These are phyloP conservation scores for Acanthamoeba triangularis DNA, from an alignment of 208 protist species.

Conservation along the genomic window DNA sequence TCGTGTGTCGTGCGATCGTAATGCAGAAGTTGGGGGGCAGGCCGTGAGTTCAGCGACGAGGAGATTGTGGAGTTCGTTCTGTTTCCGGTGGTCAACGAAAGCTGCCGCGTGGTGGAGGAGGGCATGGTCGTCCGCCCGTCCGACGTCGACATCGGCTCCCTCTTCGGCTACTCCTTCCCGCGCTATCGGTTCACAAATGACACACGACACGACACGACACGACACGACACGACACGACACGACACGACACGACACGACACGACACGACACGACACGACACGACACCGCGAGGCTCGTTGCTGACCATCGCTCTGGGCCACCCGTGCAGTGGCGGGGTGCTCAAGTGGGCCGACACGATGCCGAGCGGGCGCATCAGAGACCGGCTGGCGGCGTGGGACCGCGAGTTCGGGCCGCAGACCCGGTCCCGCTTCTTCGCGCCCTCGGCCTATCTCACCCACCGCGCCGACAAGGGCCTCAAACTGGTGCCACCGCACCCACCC, in stretches of 20 bases:
- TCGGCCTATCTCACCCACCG: neutral
- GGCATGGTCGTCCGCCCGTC: slow-evolving; percentile 89
- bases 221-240: too few species aligned
- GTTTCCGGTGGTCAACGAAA: slow-evolving; percentile 95
- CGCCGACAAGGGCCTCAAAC: neutral
- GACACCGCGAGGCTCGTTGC: too few species aligned
- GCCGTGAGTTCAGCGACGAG: slow-evolving; percentile 42
- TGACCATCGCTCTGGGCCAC: neutral
- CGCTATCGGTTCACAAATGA: neutral
- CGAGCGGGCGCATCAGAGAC: slow-evolving; percentile 12
- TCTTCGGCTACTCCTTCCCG: slow-evolving; percentile 94
- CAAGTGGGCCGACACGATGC: slow-evolving; percentile 59
- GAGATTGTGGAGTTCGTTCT: slow-evolving; percentile 94
- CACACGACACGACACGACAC: too few species aligned
- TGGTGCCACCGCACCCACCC: neutral
- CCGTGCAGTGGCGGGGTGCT: neutral
- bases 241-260: too few species aligned
- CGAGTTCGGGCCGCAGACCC: neutral
- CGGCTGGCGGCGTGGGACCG: neutral
- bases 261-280: too few species aligned
- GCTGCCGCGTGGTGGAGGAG: slow-evolving; percentile 92
- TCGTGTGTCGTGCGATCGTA: slow-evolving; percentile 88
- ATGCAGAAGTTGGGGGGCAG: too few species aligned
- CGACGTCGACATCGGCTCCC: slow-evolving; percentile 94
- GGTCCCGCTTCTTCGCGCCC: slow-evolving; percentile 39